Conservation (phyloP, 148 eudicot genomes). For the Chenopodium album region DNA sequence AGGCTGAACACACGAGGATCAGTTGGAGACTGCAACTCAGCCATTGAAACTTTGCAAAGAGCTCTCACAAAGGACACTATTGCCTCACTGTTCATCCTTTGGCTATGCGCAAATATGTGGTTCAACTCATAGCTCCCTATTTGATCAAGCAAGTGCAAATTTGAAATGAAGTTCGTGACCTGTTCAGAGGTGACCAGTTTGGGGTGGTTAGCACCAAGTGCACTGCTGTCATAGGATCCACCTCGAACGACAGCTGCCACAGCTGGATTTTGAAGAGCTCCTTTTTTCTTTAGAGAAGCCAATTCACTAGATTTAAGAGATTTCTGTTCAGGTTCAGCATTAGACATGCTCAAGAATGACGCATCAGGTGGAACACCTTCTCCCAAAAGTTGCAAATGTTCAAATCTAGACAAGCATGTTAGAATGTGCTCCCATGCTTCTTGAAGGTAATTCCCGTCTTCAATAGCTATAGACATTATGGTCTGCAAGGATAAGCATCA, state of each 20-base stretch:
- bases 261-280: slow-evolving; percentile 88
- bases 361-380: slow-evolving; percentile 99
- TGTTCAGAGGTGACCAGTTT: slow-evolving; percentile 95
- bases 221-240: slow-evolving; percentile 95
- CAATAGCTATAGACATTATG: slow-evolving; percentile 88
- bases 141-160: slow-evolving; percentile 96
- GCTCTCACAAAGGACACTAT: slow-evolving; percentile 96
- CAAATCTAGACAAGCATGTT: slow-evolving; percentile 95
- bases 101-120: slow-evolving; percentile 99
- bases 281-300: slow-evolving; percentile 72
- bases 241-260: slow-evolving; percentile 96
- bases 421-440: slow-evolving; percentile 99
- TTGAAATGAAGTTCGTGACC: slow-evolving; percentile 80
- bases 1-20: slow-evolving; percentile 99
- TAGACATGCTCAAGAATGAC: slow-evolving; percentile 64
- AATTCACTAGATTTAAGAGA: slow-evolving; percentile 48
- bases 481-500: slow-evolving; percentile 48
- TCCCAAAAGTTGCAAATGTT: slow-evolving; percentile 93
- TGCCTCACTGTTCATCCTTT: slow-evolving; percentile 96
- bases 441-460: slow-evolving; percentile 90
- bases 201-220: slow-evolving; percentile 53
- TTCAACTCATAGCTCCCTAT: slow-evolving; percentile 93
- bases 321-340: slow-evolving; percentile 69
- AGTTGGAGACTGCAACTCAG: slow-evolving; percentile 96
- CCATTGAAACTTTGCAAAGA: slow-evolving; percentile 95